These are phyloP conservation scores for Theobroma cacao DNA, from an alignment of 345 rosid genomes.

Conservation along the genomic window DNA sequence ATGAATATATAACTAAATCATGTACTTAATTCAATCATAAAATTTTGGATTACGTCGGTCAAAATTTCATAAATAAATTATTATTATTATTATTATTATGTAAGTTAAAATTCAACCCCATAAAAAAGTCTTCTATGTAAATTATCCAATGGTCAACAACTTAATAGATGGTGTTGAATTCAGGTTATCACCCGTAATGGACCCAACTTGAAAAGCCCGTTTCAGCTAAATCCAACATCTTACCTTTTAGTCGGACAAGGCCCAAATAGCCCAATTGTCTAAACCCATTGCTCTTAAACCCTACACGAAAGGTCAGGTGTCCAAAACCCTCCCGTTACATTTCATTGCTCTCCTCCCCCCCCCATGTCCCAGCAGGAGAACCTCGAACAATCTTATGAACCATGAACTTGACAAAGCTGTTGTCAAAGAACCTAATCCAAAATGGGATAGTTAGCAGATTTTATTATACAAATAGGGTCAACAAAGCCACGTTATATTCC, in stretches of 20 bases:
- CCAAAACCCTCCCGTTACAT: not conserved
- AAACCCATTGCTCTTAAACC: not conserved
- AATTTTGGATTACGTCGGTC: too few relatives aligned
- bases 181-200: not conserved
- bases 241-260: not conserved
- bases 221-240: not conserved
- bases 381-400: not conserved
- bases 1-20: too few relatives aligned
- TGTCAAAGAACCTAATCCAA: slow-evolving; percentile 34
- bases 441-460: slow-evolving; percentile 30
- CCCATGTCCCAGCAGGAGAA: too few relatives aligned
- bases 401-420: slow-evolving; percentile 21
- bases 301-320: not conserved
- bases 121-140: too few relatives aligned
- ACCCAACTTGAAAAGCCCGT: not conserved
- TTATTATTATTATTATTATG: too few relatives aligned
- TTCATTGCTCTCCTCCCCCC: not conserved
- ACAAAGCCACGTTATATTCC: slow-evolving; percentile 60
- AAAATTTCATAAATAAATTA: too few relatives aligned
- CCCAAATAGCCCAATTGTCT: not conserved
- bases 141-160: too few relatives aligned
- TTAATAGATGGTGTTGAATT: too few relatives aligned
- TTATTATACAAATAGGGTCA: slow-evolving; percentile 60
- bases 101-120: too few relatives aligned
- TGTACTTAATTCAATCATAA: too few relatives aligned